Conservation (phyloP, 2,329 filamentous ascomycete species). For the Trichothecium roseum region DNA sequence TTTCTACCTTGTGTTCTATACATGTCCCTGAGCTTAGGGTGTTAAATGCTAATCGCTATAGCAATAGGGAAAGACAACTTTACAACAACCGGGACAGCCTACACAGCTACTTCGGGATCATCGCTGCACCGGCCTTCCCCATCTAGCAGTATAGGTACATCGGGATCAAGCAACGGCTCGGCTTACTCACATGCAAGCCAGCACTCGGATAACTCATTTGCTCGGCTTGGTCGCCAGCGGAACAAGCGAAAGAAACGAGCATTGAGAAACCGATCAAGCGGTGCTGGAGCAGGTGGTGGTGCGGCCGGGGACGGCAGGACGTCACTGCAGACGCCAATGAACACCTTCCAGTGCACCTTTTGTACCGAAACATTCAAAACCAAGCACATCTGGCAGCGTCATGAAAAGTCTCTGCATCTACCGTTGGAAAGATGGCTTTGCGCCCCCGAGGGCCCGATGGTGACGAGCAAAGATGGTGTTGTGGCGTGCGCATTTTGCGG, state of each 20-base stretch:
- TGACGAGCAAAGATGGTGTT: constrained; percentile 29
- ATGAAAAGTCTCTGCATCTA: constrained; percentile 36
- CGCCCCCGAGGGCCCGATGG: constrained; percentile 21
- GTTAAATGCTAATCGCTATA: no score
- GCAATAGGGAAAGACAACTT: constrained; percentile 29
- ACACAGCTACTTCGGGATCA: constrained; percentile 16
- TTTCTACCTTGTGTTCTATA: no score
- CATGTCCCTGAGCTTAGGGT: no score
- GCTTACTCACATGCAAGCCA: constrained; percentile 40
- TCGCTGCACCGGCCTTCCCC: constrained; percentile 35
- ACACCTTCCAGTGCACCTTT: constrained; percentile 32
- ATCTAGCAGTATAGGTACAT: constrained; percentile 42
- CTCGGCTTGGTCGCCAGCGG: constrained; percentile 27
- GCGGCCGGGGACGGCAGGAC: constrained; percentile 1
- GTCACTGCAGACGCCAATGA: constrained; percentile 3
- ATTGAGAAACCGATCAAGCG: background rate
- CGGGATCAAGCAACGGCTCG: constrained; percentile 40
- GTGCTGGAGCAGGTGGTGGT: no score
- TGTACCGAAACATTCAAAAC: constrained; percentile 34
- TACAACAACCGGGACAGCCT: constrained; percentile 39
- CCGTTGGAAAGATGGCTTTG: constrained; percentile 38
- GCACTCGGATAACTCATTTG: constrained; percentile 32
- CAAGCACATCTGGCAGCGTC: constrained; percentile 36
- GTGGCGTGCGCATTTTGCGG: constrained; percentile 27
- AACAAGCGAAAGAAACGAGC: constrained; percentile 15